A percentile compares a stretch with the other conserved stretches of the same genome.
phyloP scores from a whole-genome alignment of 164 flowering plant genomes.

The Umbellularia californica region DNA sequence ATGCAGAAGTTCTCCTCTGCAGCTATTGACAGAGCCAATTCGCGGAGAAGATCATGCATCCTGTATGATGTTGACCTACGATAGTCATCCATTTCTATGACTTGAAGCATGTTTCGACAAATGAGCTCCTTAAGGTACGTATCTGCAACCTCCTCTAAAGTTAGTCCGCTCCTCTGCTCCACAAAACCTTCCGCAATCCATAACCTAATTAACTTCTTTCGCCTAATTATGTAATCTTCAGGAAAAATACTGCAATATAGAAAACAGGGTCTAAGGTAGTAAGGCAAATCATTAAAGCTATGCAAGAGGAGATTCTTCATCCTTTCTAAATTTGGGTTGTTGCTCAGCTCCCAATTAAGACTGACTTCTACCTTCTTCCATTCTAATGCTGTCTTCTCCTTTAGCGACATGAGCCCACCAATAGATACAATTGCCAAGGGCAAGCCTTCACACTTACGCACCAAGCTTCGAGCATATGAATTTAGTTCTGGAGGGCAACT shows the following conservation, averaged over 20 bases:
- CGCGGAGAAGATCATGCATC: slow-evolving; percentile 18
- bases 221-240: slow-evolving; percentile 10
- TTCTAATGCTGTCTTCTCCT: not conserved
- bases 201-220: slow-evolving; percentile 12
- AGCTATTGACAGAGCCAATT: slow-evolving; percentile 5
- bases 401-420: slow-evolving; percentile 13
- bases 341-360: slow-evolving; percentile 12
- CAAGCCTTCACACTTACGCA: slow-evolving; percentile 19
- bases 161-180: not conserved
- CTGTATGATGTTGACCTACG: not conserved
- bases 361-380: slow-evolving; percentile 9
- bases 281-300: slow-evolving; percentile 14
- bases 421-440: slow-evolving; percentile 21
- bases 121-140: slow-evolving; percentile 11
- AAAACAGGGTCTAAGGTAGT: slow-evolving; percentile 21
- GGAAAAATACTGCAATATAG: slow-evolving; percentile 18
- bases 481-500: slow-evolving; percentile 1
- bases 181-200: slow-evolving; percentile 29
- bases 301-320: slow-evolving; percentile 1
- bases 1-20: slow-evolving; percentile 2
- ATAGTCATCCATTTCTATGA: not conserved
- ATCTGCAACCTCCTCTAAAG: slow-evolving; percentile 5
- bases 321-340: not conserved
- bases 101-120: slow-evolving; percentile 12
- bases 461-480: slow-evolving; percentile 2